Percentiles rank a stretch among this genome's conserved stretches.
Evolutionary conservation across 2,329 filamentous ascomycete species (phyloP).

Genomic region (Alternaria brassicicola): DNA sequence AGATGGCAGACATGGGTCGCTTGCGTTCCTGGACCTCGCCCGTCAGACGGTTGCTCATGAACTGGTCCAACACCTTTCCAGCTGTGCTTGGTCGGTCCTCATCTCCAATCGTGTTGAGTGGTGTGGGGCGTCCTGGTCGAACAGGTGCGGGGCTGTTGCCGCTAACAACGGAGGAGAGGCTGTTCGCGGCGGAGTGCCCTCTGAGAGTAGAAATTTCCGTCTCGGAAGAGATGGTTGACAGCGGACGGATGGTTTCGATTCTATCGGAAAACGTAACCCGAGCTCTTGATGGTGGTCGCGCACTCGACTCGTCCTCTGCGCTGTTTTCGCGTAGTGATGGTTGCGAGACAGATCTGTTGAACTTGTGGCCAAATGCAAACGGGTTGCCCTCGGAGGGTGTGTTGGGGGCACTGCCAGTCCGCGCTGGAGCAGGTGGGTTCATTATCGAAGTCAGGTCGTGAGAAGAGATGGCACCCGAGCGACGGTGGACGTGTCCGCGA

Average conservation of each 20-base stretch:
- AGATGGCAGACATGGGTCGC: constrained; percentile 47
- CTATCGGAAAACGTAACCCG: constrained; percentile 85
- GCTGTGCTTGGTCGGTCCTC: constrained; percentile 69
- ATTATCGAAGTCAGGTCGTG: constrained; percentile 78
- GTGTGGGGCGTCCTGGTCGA: constrained; percentile 48
- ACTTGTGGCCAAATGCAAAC: constrained; percentile 42
- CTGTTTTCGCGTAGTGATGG: constrained; percentile 42
- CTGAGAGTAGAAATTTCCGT: constrained; percentile 73
- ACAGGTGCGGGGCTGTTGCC: constrained; percentile 56
- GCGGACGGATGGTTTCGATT: constrained; percentile 80
- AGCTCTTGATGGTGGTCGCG: constrained; percentile 58
- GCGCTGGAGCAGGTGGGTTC: constrained; percentile 61
- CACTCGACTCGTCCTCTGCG: constrained; percentile 32
- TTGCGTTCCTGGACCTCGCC: constrained; percentile 37
- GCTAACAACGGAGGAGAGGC: constrained; percentile 78
- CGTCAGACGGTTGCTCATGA: constrained; percentile 32
- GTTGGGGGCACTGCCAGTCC: constrained; percentile 68
- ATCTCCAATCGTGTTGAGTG: constrained; percentile 51
- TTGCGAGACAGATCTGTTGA: constrained; percentile 49
- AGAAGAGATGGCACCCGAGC: constrained; percentile 81
- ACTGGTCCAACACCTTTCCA: constrained; percentile 67
- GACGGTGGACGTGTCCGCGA: constrained; percentile 77
- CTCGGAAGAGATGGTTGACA: constrained; percentile 84
- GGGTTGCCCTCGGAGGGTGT: constrained; percentile 61
- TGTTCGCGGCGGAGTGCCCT: constrained; percentile 77